These are phyloP conservation scores for Alternaria angustiovoidea DNA, from an alignment of 2,329 filamentous ascomycete genomes.

Conservation along the genomic window DNA sequence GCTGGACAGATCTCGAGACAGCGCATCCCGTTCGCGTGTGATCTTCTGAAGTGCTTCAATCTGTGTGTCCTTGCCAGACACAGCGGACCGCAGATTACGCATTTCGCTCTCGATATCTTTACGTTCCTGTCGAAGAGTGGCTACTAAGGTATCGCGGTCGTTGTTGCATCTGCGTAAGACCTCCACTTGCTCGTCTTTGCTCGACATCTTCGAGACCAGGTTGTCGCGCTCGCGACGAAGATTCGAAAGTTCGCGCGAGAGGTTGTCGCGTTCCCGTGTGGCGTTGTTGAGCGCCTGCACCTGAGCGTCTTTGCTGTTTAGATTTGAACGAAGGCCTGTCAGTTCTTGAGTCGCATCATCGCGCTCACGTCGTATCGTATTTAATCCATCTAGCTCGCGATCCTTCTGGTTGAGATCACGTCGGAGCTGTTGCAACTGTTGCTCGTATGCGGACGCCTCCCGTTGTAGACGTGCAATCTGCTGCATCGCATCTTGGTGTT, in stretches of 20 bases:
- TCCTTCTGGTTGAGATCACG: conserved; percentile 41
- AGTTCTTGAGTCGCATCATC: conserved; percentile 47
- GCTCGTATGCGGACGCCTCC: conserved; percentile 40
- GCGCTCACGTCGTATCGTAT: conserved; percentile 40
- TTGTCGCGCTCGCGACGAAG: conserved; percentile 44
- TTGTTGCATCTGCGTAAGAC: conserved; percentile 37
- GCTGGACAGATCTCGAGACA: conserved; percentile 41
- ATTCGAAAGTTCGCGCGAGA: conserved; percentile 40
- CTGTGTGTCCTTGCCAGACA: conserved; percentile 44
- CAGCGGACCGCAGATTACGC: conserved; percentile 35
- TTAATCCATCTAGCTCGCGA: conserved; percentile 38
- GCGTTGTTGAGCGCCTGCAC: conserved; percentile 42
- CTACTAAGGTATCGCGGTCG: conserved; percentile 41
- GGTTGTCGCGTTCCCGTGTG: conserved; percentile 37
- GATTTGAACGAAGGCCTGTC: conserved; percentile 36
- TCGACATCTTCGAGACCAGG: conserved; percentile 34
- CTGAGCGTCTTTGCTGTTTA: conserved; percentile 42
- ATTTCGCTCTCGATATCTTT: conserved; percentile 32
- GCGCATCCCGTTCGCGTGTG: conserved; percentile 43
- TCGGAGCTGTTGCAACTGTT: conserved; percentile 44
- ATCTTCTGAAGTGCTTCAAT: conserved; percentile 48
- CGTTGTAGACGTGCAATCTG: conserved; percentile 43
- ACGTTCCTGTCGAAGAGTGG: conserved; percentile 41
- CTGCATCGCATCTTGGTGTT: conserved; percentile 46
- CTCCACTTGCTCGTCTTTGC: conserved; percentile 43